Percentiles rank a stretch among this genome's conserved stretches.
phyloP scores from a whole-genome alignment of 164 flowering plant genomes.

The Vitis riparia region DNA sequence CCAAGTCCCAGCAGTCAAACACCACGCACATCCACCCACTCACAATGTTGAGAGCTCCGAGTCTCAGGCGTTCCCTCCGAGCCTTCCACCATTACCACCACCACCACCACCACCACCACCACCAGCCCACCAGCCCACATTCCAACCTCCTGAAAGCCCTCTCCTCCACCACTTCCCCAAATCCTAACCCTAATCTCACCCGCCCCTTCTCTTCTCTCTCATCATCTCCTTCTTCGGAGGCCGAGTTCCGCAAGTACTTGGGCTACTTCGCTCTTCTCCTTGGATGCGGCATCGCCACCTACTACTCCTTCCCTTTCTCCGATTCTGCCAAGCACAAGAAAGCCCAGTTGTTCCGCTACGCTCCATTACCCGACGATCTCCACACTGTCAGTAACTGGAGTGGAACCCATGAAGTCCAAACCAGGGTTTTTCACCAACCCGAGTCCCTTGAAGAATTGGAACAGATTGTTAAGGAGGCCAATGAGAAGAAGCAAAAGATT shows the following conservation, averaged over 20 bases:
- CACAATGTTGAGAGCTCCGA: constrained; percentile 45
- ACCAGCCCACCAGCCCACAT: constrained; percentile 1
- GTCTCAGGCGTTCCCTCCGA: constrained; percentile 34
- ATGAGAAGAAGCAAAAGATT: constrained; percentile 57
- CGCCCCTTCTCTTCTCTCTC: constrained; percentile 34
- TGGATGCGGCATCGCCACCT: constrained; percentile 84
- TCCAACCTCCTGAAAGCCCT: constrained; percentile 6
- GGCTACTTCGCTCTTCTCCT: constrained; percentile 78
- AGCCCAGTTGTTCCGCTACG: constrained; percentile 86
- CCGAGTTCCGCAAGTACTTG: constrained; percentile 78
- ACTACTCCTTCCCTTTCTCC: constrained; percentile 95
- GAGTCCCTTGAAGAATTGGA: constrained; percentile 66
- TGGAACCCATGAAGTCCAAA: constrained; percentile 94
- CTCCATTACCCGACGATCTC: constrained; percentile 91
- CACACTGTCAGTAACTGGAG: constrained; percentile 98
- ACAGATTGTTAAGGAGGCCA: constrained; percentile 52
- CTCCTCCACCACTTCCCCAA: constrained; percentile 15
- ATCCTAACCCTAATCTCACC: constrained; percentile 19
- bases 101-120: constrained; percentile 18
- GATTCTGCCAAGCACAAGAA: constrained; percentile 87
- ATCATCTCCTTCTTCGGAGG: constrained; percentile 42
- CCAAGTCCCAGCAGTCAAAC: too few species aligned
- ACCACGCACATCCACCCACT: neutral
- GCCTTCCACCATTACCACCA: constrained; percentile 28
- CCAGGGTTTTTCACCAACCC: constrained; percentile 78